Percentiles rank a stretch among this genome's conserved stretches.
These are phyloP conservation scores for Plasmodium coatneyi DNA, from an alignment of 169 alveolate genomes.

Conservation along the genomic window DNA sequence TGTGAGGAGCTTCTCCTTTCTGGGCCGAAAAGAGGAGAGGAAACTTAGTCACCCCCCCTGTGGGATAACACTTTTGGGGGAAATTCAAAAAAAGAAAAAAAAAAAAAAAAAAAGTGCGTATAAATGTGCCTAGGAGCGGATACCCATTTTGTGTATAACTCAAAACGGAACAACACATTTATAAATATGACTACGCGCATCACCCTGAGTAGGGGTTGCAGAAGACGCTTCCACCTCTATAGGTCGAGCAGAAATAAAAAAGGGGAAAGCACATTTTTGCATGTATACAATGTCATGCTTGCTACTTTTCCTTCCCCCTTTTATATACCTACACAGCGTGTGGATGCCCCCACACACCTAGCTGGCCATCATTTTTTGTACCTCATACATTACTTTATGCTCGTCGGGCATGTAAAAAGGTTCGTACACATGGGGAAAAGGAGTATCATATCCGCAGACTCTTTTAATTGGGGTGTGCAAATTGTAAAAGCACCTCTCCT, in stretches of 20 bases:
- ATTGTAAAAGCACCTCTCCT: slow-evolving; percentile 93
- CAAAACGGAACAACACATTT: background rate
- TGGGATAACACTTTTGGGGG: background rate
- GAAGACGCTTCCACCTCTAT: background rate
- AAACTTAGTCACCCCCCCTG: background rate
- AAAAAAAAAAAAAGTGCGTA: background rate
- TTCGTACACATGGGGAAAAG: slow-evolving; percentile 96
- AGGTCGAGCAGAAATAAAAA: no score
- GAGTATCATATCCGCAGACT: slow-evolving; percentile 97
- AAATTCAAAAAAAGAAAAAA: background rate
- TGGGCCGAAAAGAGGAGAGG: background rate
- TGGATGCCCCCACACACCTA: slow-evolving; percentile 52
- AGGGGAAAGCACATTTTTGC: background rate
- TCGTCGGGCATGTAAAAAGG: slow-evolving; percentile 94
- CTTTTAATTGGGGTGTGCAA: slow-evolving; percentile 96
- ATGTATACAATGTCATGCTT: background rate
- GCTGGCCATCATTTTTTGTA: slow-evolving; percentile 83
- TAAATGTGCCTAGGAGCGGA: background rate
- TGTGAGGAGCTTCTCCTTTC: background rate
- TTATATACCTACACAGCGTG: background rate
- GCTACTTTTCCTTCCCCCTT: background rate
- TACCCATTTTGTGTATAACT: background rate
- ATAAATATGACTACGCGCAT: background rate
- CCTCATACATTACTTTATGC: slow-evolving; percentile 91
- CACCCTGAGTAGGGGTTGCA: background rate